phyloP scores from a whole-genome alignment of 441 rosid species.

The Erysimum cheiri region DNA sequence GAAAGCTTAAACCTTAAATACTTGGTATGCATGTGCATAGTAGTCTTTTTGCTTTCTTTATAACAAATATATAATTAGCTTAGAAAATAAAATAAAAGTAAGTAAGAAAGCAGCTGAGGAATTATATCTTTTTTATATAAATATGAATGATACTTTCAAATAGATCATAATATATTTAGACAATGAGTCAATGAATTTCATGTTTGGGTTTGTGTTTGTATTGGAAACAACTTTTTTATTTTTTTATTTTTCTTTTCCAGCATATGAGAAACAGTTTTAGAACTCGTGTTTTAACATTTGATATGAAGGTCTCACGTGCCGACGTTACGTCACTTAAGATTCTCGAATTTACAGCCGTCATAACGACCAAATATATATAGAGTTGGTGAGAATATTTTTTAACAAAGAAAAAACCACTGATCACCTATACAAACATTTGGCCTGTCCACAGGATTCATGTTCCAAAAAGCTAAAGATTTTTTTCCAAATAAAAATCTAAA shows the following conservation, averaged over 20 bases:
- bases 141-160: background rate
- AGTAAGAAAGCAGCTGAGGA: background rate
- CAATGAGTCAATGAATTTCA: background rate
- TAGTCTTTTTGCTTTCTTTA: background rate
- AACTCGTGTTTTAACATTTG: background rate
- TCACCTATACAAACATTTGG: background rate
- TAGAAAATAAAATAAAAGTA: background rate
- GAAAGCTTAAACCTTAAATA: constrained; percentile 12
- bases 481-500: background rate
- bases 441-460: background rate
- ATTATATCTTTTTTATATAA: background rate
- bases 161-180: background rate
- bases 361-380: constrained; percentile 6
- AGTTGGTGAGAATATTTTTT: background rate
- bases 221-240: background rate
- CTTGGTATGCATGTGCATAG: background rate
- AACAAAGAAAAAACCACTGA: constrained; percentile 3
- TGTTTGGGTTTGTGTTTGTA: no score
- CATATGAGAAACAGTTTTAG: background rate
- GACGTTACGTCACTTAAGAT: background rate
- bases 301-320: background rate
- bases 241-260: no score
- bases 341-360: constrained; percentile 16
- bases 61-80: constrained; percentile 5
- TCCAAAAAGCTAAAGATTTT: background rate